These are phyloP conservation scores for Daldinia concentrica DNA, from an alignment of 495 filamentous ascomycete genomes.

Conservation along the genomic window DNA sequence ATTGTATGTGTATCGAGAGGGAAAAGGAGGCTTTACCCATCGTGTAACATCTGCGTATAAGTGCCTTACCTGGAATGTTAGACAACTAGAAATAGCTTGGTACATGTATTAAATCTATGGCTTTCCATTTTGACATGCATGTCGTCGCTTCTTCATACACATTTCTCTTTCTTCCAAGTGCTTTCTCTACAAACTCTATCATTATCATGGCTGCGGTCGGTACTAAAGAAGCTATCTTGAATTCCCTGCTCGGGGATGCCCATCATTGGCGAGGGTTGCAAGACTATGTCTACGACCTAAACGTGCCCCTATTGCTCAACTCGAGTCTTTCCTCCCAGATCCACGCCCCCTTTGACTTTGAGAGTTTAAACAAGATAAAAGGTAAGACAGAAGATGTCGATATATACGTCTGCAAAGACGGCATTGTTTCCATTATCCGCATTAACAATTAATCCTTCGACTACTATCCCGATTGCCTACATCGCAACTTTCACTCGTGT, in stretches of 20 bases:
- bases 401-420: conserved; percentile 16
- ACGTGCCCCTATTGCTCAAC: conserved; percentile 45
- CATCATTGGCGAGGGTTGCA: conserved; percentile 10
- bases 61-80: no score
- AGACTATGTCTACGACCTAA: conserved; percentile 14
- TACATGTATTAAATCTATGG: no score
- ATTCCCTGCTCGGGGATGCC: conserved; percentile 24
- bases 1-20: no score
- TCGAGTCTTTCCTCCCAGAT: conserved; percentile 44
- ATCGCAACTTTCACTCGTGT: conserved; percentile 39
- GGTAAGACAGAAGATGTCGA: conserved; percentile 6
- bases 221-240: conserved; percentile 19
- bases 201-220: not conserved
- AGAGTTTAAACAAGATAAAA: conserved; percentile 25
- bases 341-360: conserved; percentile 42
- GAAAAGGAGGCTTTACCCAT: no score
- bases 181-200: conserved; percentile 34
- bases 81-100: no score
- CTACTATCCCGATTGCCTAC: conserved; percentile 31
- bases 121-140: no score
- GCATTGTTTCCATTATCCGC: conserved; percentile 19
- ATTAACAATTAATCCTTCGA: conserved; percentile 37
- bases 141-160: no score
- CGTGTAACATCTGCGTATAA: no score
- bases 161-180: no score